Percentiles rank a stretch among this genome's conserved stretches.
Conservation (phyloP, 257 asterid species). For the Perilla frutescens region DNA sequence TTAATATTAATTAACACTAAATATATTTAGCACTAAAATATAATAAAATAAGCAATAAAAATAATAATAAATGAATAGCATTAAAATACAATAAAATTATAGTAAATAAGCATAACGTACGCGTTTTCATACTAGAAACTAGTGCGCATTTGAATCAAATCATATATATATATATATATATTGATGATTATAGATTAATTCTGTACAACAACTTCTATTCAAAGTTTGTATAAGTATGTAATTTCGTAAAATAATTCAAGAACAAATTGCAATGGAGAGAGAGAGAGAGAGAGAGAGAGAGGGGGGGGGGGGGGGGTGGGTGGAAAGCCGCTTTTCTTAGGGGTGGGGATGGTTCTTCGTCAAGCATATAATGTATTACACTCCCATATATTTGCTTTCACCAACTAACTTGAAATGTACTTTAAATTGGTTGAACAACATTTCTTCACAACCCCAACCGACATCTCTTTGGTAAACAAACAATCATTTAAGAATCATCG, state of each 20-base stretch:
- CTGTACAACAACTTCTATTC: no score
- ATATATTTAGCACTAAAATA: no score
- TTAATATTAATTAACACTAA: no score
- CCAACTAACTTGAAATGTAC: constrained; percentile 45
- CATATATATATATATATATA: no score
- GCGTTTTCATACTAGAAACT: no score
- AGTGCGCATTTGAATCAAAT: no score
- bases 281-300: neutral
- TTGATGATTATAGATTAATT: no score
- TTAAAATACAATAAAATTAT: no score
- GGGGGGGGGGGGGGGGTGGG: neutral
- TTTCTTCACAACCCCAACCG: constrained; percentile 40
- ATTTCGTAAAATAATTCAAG: neutral
- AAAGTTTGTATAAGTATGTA: neutral
- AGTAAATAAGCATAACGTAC: no score
- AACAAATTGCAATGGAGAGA: neutral
- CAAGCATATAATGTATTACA: constrained; percentile 11
- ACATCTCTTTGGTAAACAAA: constrained; percentile 51
- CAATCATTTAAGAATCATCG: neutral
- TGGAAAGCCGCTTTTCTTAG: constrained; percentile 2
- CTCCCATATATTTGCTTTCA: constrained; percentile 40
- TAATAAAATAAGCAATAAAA: no score
- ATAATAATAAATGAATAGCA: no score
- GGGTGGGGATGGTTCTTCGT: neutral
- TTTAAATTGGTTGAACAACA: constrained; percentile 33